Evolutionary conservation across 495 filamentous ascomycete species (phyloP).

Genomic region (Penicillium atrosanguineum): DNA sequence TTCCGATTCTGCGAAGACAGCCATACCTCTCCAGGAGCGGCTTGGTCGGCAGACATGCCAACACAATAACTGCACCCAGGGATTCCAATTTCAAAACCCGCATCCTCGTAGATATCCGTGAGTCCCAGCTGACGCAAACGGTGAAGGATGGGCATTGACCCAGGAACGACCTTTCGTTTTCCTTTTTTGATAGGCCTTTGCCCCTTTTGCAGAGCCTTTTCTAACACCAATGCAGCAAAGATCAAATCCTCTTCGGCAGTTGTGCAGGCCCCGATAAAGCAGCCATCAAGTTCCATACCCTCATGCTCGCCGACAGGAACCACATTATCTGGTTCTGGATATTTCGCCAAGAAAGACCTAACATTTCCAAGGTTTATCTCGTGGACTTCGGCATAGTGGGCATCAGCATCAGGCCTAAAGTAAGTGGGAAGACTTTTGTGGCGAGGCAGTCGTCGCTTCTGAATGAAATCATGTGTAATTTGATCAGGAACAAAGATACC

Average conservation of each 20-base stretch:
- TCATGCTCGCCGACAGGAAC: constrained; percentile 34
- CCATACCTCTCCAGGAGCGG: constrained; percentile 43
- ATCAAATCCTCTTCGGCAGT: constrained; percentile 48
- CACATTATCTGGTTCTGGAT: constrained; percentile 47
- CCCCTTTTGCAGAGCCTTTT: constrained; percentile 32
- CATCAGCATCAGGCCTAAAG: constrained; percentile 39
- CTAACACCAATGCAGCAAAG: constrained; percentile 37
- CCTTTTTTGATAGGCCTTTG: constrained; percentile 27
- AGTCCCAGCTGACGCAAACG: constrained; percentile 34
- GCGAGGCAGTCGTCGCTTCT: constrained; percentile 22
- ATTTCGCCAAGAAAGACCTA: constrained; percentile 34
- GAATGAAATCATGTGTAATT: constrained; percentile 32
- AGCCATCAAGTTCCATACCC: constrained; percentile 37
- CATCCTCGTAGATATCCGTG: constrained; percentile 34
- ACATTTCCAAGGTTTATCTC: constrained; percentile 39
- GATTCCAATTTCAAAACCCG: constrained; percentile 41
- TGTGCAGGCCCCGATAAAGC: constrained; percentile 52
- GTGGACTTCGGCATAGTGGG: constrained; percentile 34
- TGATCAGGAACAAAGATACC: constrained; percentile 42
- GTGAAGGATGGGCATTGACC: constrained; percentile 36
- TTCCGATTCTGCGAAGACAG: constrained; percentile 47
- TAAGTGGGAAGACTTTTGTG: constrained; percentile 32
- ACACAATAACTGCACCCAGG: constrained; percentile 50
- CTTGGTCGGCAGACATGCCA: constrained; percentile 43
- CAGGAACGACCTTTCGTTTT: constrained; percentile 39